Base-by-base conservation (phyloP, 768 basidiomycete species). In the Trametes elegans region DNA sequence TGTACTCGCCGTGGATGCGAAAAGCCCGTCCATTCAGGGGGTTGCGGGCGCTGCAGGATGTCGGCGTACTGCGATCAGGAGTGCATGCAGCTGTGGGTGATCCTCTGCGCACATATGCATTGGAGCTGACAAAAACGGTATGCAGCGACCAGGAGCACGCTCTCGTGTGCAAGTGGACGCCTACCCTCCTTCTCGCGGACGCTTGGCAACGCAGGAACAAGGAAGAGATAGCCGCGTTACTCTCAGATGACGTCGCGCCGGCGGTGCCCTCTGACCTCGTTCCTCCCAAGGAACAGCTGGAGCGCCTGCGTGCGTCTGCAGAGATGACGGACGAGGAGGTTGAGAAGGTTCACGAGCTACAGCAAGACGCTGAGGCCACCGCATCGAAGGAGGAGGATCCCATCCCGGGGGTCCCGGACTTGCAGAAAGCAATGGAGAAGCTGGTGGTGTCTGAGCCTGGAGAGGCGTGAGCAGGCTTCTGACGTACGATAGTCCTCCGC, bases 1-100 rank as follows among this genome's bases (percentile, higher is more conserved):
- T 52, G 50, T n/a, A 34, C 40, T 6, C 32, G 32, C 6, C 50
- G 40, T n/a, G 50, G 50, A 6, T 52, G 50, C 24, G 50, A 52
- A 24, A 52, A 52, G 1, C 23, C 41, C 2, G 50, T 41, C 23
- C 35, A 40, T 8, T 10, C 18, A 7, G 29, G 21, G 5, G 40
- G 21, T 8, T 51, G 49, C 9, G 11, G 18, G 23, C n/a, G 13
- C 7, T 51, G 49, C 40, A 34, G 26, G 14, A 9, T 51, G 2
- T 21, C 49, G 8, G 29, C 40, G 16, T 51, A 41, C 14, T 42
- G 49, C 23, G 40, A 24, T 3, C 23, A 21, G 31, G 49, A 41
- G 21, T 51, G 41, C 29, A 16, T 31, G 13, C 6, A 3, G 5
- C 39, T 16, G 49, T 51, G 31, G 26, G 49, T 51, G 21, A n/a